A percentile compares a stretch with the other conserved stretches of the same genome.
phyloP scores from a whole-genome alignment of 2,329 filamentous ascomycete genomes.

The Colletotrichum melonis region DNA sequence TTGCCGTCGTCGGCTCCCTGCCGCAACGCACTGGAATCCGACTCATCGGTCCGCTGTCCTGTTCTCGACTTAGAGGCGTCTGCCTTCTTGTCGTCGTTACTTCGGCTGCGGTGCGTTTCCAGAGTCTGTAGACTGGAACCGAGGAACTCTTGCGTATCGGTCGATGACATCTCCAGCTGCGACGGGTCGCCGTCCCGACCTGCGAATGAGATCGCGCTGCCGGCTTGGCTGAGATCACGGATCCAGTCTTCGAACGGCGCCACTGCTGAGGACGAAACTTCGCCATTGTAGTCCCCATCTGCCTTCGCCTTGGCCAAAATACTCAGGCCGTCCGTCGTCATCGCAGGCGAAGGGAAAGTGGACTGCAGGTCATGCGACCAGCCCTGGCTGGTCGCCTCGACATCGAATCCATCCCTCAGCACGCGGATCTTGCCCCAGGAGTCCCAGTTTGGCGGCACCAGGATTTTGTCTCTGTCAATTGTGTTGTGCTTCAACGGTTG shows the following conservation, averaged over 20 bases:
- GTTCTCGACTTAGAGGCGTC: constrained; percentile 38
- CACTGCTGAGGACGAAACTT: constrained; percentile 68
- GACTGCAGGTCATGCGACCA: constrained; percentile 88
- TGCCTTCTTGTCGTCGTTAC: constrained; percentile 56
- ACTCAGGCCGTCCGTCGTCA: constrained; percentile 36
- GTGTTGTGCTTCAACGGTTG: constrained; percentile 88
- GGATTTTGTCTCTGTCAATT: constrained; percentile 92
- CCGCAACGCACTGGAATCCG: constrained; percentile 40
- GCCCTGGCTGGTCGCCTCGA: constrained; percentile 84
- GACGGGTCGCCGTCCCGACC: constrained; percentile 59
- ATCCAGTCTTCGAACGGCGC: constrained; percentile 83
- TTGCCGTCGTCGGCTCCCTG: constrained; percentile 51
- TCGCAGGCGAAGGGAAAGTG: constrained; percentile 50
- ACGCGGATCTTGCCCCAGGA: constrained; percentile 98
- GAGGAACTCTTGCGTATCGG: constrained; percentile 83
- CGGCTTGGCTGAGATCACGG: constrained; percentile 75
- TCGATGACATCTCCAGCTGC: constrained; percentile 71
- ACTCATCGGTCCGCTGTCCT: constrained; percentile 38
- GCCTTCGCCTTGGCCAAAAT: constrained; percentile 40
- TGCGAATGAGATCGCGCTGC: constrained; percentile 61
- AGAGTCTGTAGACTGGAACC: constrained; percentile 79
- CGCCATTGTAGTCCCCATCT: constrained; percentile 33
- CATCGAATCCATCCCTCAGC: constrained; percentile 89
- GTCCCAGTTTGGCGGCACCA: constrained; percentile 97
- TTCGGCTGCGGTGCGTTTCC: constrained; percentile 68